These are phyloP conservation scores for Ramalina intermedia DNA, from an alignment of 495 filamentous ascomycete species.

Conservation along the genomic window DNA sequence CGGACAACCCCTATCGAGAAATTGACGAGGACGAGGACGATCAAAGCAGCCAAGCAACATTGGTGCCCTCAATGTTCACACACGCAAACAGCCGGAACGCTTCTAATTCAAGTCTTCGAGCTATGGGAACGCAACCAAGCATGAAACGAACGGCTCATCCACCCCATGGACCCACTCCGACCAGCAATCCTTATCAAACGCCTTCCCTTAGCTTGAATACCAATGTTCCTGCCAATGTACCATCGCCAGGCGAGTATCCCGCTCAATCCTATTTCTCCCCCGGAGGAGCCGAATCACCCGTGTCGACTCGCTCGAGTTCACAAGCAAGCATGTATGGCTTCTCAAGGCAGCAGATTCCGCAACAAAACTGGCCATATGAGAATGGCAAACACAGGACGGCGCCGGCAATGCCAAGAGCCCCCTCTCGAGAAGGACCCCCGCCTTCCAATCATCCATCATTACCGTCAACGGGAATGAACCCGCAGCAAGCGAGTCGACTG, in stretches of 20 bases:
- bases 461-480: conserved; percentile 54
- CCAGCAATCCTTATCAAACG: conserved; percentile 15
- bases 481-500: conserved; percentile 36
- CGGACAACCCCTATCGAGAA: conserved; percentile 68
- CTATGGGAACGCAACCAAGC: conserved; percentile 64
- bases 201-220: conserved; percentile 61
- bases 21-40: conserved; percentile 72
- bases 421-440: conserved; percentile 62
- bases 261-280: conserved; percentile 88
- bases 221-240: conserved; percentile 31
- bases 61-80: conserved; percentile 23
- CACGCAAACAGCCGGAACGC: conserved; percentile 59
- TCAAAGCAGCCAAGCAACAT: conserved; percentile 24
- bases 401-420: conserved; percentile 63
- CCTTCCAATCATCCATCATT: conserved; percentile 55
- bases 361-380: conserved; percentile 45
- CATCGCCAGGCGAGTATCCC: conserved; percentile 36
- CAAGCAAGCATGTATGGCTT: conserved; percentile 58
- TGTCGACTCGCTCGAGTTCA: conserved; percentile 71
- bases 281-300: conserved; percentile 57
- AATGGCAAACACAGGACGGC: conserved; percentile 73
- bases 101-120: conserved; percentile 66
- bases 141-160: conserved; percentile 45
- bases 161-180: conserved; percentile 50
- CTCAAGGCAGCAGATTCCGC: conserved; percentile 53